These are phyloP conservation scores for Samsoniella hepiali DNA, from an alignment of 2,329 filamentous ascomycete species.

Conservation along the genomic window DNA sequence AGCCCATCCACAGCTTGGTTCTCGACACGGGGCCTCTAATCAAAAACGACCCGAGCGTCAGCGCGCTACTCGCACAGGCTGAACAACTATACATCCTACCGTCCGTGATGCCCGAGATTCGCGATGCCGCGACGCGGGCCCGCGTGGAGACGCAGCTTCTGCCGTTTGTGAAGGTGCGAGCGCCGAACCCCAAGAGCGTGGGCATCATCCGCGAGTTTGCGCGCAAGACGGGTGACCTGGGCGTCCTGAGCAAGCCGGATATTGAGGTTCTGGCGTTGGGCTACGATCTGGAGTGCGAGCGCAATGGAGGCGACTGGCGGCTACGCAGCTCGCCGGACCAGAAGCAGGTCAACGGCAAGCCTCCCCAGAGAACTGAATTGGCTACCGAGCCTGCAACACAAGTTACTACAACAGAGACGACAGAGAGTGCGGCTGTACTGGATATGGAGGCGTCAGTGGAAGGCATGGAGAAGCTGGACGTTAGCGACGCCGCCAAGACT, in stretches of 20 bases:
- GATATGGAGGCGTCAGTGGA: conserved; percentile 1
- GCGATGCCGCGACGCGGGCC: conserved; percentile 75
- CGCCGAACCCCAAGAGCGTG: conserved; percentile 71
- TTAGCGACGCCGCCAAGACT: conserved; percentile 16
- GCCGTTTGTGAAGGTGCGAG: conserved; percentile 78
- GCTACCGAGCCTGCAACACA: neutral
- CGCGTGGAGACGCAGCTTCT: conserved; percentile 80
- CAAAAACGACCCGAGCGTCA: conserved; percentile 84
- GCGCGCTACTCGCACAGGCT: conserved; percentile 73
- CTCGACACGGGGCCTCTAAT: conserved; percentile 92
- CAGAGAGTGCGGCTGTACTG: neutral
- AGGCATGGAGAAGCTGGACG: conserved; percentile 18
- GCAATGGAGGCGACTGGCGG: conserved; percentile 85
- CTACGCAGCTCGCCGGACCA: conserved; percentile 76
- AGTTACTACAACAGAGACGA: neutral
- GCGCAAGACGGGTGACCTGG: conserved; percentile 81
- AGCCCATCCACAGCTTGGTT: conserved; percentile 77
- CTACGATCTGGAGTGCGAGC: conserved; percentile 91
- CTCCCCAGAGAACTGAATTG: conserved; percentile 42
- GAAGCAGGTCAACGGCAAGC: conserved; percentile 69
- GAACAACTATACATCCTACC: conserved; percentile 80
- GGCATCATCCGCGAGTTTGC: conserved; percentile 82
- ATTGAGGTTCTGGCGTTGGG: conserved; percentile 83
- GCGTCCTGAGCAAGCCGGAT: conserved; percentile 85
- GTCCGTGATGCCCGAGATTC: conserved; percentile 81